Evolutionary conservation across 768 basidiomycete genomes (phyloP), one percentile per base, ranked within the genome.

Genomic region (Coprinopsis cinerea): DNA sequence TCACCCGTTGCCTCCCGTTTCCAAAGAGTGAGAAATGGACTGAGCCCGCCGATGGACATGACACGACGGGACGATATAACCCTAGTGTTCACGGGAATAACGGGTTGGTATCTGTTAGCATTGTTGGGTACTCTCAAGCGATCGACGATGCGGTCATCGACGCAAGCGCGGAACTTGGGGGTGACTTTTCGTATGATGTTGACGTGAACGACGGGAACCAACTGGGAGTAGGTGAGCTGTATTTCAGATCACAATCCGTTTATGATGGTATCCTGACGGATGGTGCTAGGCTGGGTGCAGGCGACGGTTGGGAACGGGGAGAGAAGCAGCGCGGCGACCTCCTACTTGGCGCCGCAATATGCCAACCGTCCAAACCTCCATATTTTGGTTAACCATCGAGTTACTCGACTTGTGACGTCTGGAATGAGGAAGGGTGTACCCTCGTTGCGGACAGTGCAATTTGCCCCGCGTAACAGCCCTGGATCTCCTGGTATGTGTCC

Each of bases 131-230:
- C 41, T 46, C 59, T 1, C 49, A 55, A 27, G 35, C 62, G 6
- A 64, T 67, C 20, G 68, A 72, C 49, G 48, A 53, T 1, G 62
- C 57, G 6, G 57, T 73, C 17, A 55, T 75, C 11, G 51, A 61
- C 41, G 64, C 71, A 1, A 63, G 68, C 0, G 28, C 59, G 17
- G 61, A 75, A 42, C 57, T 73, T 3, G 50, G 59, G 1, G 56
- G 62, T 5, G 65, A 68, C 28, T 76, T 70, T 49, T 61, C 67
- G 3, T 75, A 63, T 53, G 71, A n/a, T n/a, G 30, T n/a, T 34
- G 41, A 23, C 24, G 41, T 39, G 36, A 39, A 39, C 36, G 36
- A 39, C 36, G 36, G 36, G 6, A 18, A 39, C 18, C 41, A 20
- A 24, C 23, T 43, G 4, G 41, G 22, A 22, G 11, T 43, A 23